These are phyloP conservation scores for Pseudonitzschia pungens DNA, from an alignment of 108 stramenopile species.

Conservation along the genomic window DNA sequence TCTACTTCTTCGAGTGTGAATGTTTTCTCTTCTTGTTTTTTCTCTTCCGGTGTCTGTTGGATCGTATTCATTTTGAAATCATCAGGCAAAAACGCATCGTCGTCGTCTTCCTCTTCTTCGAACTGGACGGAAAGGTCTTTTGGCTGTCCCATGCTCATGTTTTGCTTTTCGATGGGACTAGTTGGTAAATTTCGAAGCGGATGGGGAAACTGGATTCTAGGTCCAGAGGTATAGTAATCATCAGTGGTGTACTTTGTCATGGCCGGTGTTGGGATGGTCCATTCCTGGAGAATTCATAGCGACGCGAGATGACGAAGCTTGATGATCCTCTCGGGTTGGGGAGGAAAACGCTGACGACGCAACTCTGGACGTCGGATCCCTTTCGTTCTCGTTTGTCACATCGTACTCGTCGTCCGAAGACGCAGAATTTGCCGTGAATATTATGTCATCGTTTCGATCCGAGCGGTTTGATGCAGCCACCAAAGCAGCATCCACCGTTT, in stretches of 20 bases:
- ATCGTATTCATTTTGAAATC: conserved; percentile 18
- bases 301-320: not conserved
- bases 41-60: too few relatives aligned
- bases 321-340: not conserved
- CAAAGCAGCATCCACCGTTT: conserved; percentile 8
- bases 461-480: conserved; percentile 7
- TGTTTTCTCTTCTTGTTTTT: not conserved
- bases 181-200: conserved; percentile 18
- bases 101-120: conserved; percentile 20
- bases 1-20: conserved; percentile 27
- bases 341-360: not conserved
- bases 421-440: conserved; percentile 12
- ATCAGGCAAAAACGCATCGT: conserved; percentile 36
- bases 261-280: conserved; percentile 28
- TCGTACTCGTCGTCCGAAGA: conserved; percentile 7
- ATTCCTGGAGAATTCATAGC: conserved; percentile 27
- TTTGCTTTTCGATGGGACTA: conserved; percentile 10
- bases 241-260: not conserved
- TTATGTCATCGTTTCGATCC: conserved; percentile 4
- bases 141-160: conserved; percentile 1
- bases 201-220: conserved; percentile 23
- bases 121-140: conserved; percentile 17
- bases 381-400: not conserved
- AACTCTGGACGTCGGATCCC: not conserved
- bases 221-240: not conserved